These are phyloP conservation scores for Neonectria ditissima DNA, from an alignment of 2,329 filamentous ascomycete genomes.

Conservation along the genomic window DNA sequence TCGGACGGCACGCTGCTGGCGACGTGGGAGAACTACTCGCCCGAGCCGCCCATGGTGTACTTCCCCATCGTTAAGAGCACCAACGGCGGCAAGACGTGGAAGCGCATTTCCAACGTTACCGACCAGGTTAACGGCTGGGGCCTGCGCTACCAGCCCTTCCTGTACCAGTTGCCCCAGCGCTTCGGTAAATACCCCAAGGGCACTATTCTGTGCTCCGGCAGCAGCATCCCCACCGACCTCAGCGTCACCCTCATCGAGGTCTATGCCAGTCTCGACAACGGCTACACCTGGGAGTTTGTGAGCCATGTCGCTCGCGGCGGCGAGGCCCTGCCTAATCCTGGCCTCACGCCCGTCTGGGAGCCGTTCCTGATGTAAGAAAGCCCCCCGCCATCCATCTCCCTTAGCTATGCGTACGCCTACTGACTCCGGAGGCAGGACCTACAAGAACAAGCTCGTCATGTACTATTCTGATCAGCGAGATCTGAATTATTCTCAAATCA, in stretches of 20 bases:
- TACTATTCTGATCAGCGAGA: slow-evolving; percentile 81
- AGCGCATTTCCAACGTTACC: slow-evolving; percentile 71
- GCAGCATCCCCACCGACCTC: slow-evolving; percentile 69
- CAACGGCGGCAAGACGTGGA: slow-evolving; percentile 70
- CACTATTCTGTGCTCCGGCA: slow-evolving; percentile 73
- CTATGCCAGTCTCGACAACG: slow-evolving; percentile 72
- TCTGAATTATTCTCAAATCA: slow-evolving; percentile 75
- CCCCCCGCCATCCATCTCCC: not conserved
- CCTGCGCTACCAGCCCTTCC: slow-evolving; percentile 76
- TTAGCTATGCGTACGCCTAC: not conserved
- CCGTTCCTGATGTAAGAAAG: slow-evolving; percentile 67
- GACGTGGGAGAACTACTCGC: slow-evolving; percentile 69
- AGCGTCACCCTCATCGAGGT: slow-evolving; percentile 76
- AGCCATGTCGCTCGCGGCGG: slow-evolving; percentile 73
- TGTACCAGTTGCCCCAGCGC: slow-evolving; percentile 70
- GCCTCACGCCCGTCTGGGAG: slow-evolving; percentile 77
- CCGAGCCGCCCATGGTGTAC: slow-evolving; percentile 65
- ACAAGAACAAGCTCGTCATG: slow-evolving; percentile 69
- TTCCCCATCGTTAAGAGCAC: slow-evolving; percentile 67
- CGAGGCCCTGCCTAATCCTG: slow-evolving; percentile 70
- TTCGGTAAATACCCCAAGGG: slow-evolving; percentile 71
- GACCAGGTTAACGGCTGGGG: slow-evolving; percentile 75
- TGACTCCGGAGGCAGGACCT: slow-evolving; percentile 53
- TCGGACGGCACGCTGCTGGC: slow-evolving; percentile 60
- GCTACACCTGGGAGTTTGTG: slow-evolving; percentile 74